Evolutionary conservation across 257 asterid genomes (phyloP).

Genomic region (Nicotiana tomentosiformis): DNA sequence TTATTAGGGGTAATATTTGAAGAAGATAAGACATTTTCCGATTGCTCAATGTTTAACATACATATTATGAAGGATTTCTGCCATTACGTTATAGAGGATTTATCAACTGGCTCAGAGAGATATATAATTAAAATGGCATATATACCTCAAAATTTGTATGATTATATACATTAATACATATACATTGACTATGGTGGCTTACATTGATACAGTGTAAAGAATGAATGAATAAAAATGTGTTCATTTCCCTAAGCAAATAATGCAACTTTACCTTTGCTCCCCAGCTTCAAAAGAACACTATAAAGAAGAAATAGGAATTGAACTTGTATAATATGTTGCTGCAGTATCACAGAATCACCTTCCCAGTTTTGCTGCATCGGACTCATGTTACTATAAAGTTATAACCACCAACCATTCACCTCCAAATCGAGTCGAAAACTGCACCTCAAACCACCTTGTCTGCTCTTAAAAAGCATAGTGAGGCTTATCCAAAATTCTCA

Average conservation of each 20-base stretch:
- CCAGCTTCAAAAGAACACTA: no score
- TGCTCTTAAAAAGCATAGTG: not conserved
- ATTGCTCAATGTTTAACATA: no score
- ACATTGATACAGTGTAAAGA: not conserved
- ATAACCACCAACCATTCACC: not conserved
- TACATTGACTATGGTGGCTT: not conserved
- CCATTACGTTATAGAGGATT: not conserved
- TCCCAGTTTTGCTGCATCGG: not conserved
- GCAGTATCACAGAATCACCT: not conserved
- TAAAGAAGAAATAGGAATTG: not conserved
- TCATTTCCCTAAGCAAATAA: no score
- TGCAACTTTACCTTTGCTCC: no score
- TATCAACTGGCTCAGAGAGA: not conserved
- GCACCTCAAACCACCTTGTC: not conserved
- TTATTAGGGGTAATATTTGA: not conserved
- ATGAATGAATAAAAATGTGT: not conserved
- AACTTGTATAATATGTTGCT: not conserved
- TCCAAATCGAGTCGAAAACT: not conserved
- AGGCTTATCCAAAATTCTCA: conserved; percentile 1
- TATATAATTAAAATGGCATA: not conserved
- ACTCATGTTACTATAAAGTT: not conserved
- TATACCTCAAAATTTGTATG: not conserved
- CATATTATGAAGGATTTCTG: not conserved
- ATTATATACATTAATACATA: not conserved
- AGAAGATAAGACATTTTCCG: not conserved